Percentiles rank a stretch among this genome's conserved stretches.
phyloP scores from a whole-genome alignment of 2,329 filamentous ascomycete species.

The Fusarium sp. region DNA sequence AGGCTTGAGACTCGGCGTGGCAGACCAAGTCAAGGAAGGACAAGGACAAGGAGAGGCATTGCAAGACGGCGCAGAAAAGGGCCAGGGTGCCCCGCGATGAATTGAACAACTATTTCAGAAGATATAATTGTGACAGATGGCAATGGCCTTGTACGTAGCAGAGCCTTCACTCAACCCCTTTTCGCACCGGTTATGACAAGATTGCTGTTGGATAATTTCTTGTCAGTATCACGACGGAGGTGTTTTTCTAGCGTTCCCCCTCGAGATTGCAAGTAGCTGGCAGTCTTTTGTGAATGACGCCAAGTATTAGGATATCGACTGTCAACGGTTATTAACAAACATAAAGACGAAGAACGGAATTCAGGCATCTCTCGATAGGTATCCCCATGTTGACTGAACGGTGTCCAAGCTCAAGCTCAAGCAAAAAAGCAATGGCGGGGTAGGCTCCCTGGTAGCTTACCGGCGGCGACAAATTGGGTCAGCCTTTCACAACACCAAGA shows the following conservation, averaged over 20 bases:
- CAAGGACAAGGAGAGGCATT: constrained; percentile 14
- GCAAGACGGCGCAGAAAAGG: constrained; percentile 11
- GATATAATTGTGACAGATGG: constrained; percentile 4
- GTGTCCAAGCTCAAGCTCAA: neutral
- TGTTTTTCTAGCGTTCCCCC: neutral
- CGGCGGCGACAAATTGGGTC: constrained; percentile 1
- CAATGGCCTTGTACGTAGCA: constrained; percentile 23
- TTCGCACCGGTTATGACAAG: neutral
- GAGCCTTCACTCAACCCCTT: neutral
- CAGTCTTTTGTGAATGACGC: neutral
- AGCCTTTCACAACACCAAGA: constrained; percentile 15
- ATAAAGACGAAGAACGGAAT: neutral
- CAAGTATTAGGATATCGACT: neutral
- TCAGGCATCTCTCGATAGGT: neutral
- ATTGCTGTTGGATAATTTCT: neutral
- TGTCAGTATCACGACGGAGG: neutral
- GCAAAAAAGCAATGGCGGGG: constrained; percentile 16
- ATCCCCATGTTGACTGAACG: neutral
- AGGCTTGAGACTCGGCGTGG: constrained; percentile 32
- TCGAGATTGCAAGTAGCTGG: neutral
- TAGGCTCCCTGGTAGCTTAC: constrained; percentile 2
- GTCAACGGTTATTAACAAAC: neutral
- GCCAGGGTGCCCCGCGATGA: constrained; percentile 21
- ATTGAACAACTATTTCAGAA: constrained; percentile 33
- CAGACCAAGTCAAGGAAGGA: constrained; percentile 21